Evolutionary conservation across 2,329 filamentous ascomycete species (phyloP).

Genomic region (Epichloe uncinata): DNA sequence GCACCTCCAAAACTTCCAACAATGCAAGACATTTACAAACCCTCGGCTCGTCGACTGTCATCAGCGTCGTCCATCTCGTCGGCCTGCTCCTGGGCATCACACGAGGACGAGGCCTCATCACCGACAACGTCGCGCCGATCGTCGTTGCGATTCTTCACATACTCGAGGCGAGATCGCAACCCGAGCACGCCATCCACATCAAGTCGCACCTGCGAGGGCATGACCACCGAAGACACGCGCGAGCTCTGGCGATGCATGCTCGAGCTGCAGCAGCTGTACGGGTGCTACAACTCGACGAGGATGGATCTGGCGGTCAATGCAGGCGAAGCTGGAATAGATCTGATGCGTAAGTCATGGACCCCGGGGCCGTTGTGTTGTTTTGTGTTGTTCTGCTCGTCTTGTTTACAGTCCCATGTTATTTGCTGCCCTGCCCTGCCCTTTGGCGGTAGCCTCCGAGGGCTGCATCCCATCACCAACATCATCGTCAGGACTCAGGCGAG

Average conservation of each 20-base stretch:
- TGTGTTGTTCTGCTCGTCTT: not conserved
- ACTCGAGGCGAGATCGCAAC: conserved; percentile 3
- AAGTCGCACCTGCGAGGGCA: conserved; percentile 19
- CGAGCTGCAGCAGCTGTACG: conserved; percentile 30
- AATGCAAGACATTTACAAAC: not conserved
- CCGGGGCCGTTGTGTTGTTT: not conserved
- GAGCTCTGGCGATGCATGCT: conserved; percentile 36
- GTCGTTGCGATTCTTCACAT: conserved; percentile 6
- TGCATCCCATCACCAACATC: not conserved
- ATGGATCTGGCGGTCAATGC: conserved; percentile 33
- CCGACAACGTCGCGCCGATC: conserved; percentile 14
- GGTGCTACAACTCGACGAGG: conserved; percentile 35
- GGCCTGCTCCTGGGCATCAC: not conserved
- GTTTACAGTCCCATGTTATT: not conserved
- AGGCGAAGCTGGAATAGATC: conserved; percentile 22
- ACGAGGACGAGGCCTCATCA: conserved; percentile 1
- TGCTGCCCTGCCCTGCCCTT: not conserved
- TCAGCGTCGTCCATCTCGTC: conserved; percentile 4
- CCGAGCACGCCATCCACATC: conserved; percentile 7
- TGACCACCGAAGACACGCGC: conserved; percentile 25
- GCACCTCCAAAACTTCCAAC: not conserved
- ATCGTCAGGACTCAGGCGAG: not conserved
- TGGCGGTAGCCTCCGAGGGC: no score
- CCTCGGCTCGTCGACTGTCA: not conserved
- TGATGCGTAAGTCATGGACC: conserved; percentile 29